phyloP scores from a whole-genome alignment of 176 grass and related monocot species.

The Musa beccarii region DNA sequence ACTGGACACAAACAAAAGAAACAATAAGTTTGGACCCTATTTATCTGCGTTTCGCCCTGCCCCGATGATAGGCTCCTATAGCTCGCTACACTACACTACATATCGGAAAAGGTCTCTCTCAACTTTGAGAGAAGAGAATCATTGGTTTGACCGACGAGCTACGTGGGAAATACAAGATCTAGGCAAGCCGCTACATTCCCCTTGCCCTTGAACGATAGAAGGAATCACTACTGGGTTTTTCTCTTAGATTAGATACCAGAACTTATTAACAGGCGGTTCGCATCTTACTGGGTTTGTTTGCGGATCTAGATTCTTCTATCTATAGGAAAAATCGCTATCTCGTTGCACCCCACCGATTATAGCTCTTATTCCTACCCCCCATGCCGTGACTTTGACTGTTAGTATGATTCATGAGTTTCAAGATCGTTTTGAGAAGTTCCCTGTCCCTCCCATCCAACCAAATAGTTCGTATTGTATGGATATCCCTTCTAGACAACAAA shows the following conservation, averaged over 20 bases:
- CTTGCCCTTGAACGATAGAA: not conserved
- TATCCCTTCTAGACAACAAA: too few species aligned
- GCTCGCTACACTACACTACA: not conserved
- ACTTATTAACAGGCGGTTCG: not conserved
- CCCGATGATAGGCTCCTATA: not conserved
- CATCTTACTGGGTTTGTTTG: not conserved
- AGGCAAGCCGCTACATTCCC: not conserved
- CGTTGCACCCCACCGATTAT: not conserved
- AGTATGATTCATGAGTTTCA: too few species aligned
- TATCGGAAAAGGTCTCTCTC: not conserved
- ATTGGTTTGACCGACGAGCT: not conserved
- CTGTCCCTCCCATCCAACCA: too few species aligned
- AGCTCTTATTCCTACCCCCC: not conserved
- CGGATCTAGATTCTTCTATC: slow-evolving; percentile 1
- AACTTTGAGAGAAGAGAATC: not conserved
- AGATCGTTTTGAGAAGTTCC: too few species aligned
- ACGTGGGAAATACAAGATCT: not conserved
- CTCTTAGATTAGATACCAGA: too few species aligned
- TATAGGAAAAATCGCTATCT: not conserved
- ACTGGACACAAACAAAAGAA: slow-evolving; percentile 1
- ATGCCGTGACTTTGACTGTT: too few species aligned
- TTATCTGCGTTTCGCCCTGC: not conserved
- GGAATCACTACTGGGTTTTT: not conserved
- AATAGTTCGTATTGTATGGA: too few species aligned
- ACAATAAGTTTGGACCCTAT: not conserved